Conservation (phyloP, 352 stramenopile genomes). For the Pythium sp. region DNA sequence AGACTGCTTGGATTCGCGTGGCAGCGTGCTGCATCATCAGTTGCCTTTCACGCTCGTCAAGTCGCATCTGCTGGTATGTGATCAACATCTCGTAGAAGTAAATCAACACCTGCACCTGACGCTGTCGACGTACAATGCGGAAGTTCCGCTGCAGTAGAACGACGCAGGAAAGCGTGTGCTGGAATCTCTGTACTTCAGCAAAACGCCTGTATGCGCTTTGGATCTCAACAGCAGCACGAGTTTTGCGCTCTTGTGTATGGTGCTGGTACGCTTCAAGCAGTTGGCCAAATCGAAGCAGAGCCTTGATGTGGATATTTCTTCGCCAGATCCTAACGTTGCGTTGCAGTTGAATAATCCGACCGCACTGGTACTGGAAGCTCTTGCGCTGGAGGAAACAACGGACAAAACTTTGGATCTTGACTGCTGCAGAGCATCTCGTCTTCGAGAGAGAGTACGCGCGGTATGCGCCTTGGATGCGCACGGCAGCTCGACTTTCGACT, state of each 20-base stretch:
- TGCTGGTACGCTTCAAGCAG: not conserved
- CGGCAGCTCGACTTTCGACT: constrained; percentile 32
- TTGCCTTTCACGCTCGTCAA: constrained; percentile 24
- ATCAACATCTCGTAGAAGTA: constrained; percentile 38
- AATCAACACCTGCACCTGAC: constrained; percentile 29
- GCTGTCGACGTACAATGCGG: constrained; percentile 33
- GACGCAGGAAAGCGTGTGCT: constrained; percentile 21
- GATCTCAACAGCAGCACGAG: constrained; percentile 29
- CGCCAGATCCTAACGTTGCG: constrained; percentile 15
- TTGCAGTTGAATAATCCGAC: constrained; percentile 10
- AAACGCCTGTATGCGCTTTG: constrained; percentile 27
- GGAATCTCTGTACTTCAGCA: constrained; percentile 22
- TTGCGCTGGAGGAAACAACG: constrained; percentile 21
- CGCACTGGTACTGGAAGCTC: not conserved
- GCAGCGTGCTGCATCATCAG: constrained; percentile 14
- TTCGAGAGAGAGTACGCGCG: not conserved
- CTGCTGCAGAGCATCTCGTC: not conserved
- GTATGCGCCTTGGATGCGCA: constrained; percentile 14
- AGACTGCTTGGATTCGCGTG: constrained; percentile 12
- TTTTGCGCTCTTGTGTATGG: constrained; percentile 12
- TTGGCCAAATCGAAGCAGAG: constrained; percentile 2
- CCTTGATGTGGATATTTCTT: constrained; percentile 4
- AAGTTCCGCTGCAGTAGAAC: constrained; percentile 38
- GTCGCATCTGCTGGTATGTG: constrained; percentile 32
- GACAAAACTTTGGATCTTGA: constrained; percentile 26